phyloP scores from a whole-genome alignment of 2,329 filamentous ascomycete species.

The Pseudogymnoascus sp. region DNA sequence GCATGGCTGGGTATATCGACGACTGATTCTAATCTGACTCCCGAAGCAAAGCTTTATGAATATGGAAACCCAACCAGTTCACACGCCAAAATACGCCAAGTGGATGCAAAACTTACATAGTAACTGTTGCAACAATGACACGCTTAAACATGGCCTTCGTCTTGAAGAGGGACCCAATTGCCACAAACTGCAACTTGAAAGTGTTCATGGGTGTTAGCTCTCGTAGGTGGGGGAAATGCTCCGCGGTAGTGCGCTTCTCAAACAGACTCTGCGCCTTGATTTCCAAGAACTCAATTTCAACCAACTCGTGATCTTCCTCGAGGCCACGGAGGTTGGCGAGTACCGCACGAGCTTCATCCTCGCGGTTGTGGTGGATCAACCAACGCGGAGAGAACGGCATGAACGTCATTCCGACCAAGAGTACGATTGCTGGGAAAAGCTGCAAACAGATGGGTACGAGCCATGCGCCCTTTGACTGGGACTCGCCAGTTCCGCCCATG shows the following conservation, averaged over 20 bases:
- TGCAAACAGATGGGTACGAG: constrained; percentile 66
- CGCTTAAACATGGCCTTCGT: constrained; percentile 59
- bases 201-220: constrained; percentile 54
- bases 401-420: constrained; percentile 65
- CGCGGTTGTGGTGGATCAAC: constrained; percentile 63
- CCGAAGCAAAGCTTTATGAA: not conserved
- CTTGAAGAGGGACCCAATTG: constrained; percentile 57
- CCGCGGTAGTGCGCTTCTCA: constrained; percentile 62
- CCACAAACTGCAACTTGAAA: constrained; percentile 64
- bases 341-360: constrained; percentile 57
- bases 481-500: constrained; percentile 53
- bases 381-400: constrained; percentile 75
- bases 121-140: constrained; percentile 55
- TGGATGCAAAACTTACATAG: constrained; percentile 36
- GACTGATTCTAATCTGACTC: not conserved
- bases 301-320: constrained; percentile 54
- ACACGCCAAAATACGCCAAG: not conserved
- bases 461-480: constrained; percentile 64
- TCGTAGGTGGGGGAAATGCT: constrained; percentile 59
- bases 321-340: constrained; percentile 59
- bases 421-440: constrained; percentile 56
- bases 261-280: constrained; percentile 74
- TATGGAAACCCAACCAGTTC: not conserved
- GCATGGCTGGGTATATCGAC: not conserved
- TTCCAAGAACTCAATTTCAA: constrained; percentile 72